Percentiles rank a stretch among this genome's conserved stretches.
Conservation (phyloP, 139 green algal genomes). For the Asterochloris erici region DNA sequence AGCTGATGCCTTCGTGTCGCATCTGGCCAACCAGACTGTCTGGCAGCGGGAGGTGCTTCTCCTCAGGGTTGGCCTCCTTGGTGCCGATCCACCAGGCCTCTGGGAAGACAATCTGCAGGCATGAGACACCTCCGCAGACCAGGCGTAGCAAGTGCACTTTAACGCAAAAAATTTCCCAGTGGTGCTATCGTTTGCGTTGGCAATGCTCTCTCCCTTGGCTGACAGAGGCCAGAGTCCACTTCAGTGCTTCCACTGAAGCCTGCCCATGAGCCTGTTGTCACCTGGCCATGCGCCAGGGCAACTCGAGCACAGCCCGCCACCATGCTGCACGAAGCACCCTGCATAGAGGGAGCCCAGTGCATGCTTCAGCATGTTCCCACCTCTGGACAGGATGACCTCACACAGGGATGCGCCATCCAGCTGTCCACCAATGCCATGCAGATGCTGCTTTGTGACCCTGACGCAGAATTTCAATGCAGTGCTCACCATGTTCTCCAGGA, state of each 20-base stretch:
- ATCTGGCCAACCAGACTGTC: background rate
- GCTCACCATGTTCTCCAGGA: conserved; percentile 80
- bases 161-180: too few species aligned
- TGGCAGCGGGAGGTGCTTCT: conserved; percentile 72
- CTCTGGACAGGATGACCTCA: background rate
- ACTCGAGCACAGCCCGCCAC: background rate
- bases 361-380: background rate
- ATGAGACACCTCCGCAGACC: too few species aligned
- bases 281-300: background rate
- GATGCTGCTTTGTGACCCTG: background rate
- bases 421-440: background rate
- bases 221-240: too few species aligned
- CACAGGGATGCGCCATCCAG: too few species aligned
- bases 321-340: too few species aligned
- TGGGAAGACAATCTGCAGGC: conserved; percentile 73
- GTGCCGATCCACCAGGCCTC: conserved; percentile 76
- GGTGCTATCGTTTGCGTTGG: background rate
- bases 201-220: background rate
- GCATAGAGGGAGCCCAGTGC: too few species aligned
- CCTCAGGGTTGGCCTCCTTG: conserved; percentile 75
- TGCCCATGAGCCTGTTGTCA: too few species aligned
- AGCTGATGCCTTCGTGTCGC: background rate
- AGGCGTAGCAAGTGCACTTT: too few species aligned
- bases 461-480: background rate
- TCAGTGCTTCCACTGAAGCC: too few species aligned